Base-by-base conservation (phyloP, 768 basidiomycete genomes). In the Mrakia blollopis region DNA sequence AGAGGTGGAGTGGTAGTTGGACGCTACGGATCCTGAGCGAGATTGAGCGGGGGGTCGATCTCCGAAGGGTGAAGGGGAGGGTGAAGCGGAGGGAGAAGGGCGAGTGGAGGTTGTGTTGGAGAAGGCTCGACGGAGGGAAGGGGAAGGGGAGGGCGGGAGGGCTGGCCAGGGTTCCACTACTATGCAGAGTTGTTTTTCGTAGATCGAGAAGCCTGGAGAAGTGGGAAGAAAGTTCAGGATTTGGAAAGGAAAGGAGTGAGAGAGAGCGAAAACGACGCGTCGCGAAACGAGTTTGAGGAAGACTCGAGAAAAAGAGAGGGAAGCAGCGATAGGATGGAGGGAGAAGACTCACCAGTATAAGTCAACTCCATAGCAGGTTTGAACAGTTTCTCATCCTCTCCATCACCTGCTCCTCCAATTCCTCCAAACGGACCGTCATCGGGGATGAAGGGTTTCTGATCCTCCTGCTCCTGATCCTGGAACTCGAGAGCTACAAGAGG, bases 81-180 rank as follows among this genome's bases (percentile, higher is more conserved):
- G 35, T 30, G 37, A 68, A 25, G 37, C 35, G 39, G 37, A 23
- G 3, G 35, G 32, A 23, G 23, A 39, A 41, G 23, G n/a, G 25
- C 1, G 41, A 28, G 72, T 14, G 72, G 60, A 25, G 41, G 61
- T 39, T 39, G 61, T 2, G 61, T 62, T 18, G 73, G 61, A 14
- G 60, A 32, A 54, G 57, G 30, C 35, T 47, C 54, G 32, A 41
- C 54, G 54, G 72, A 75, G 44, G 79, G 76, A 75, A 35, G 77
- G 78, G 68, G 41, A 50, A 11, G 65, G 52, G 16, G 79, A 79
- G 71, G 80, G 77, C 11, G 79, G 77, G 21, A 72, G 75, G 8
- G 63, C 35, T 5, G 63, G 72, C 47, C 37, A 77, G 25, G 76
- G 76, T 32, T 77, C 76, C 47, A 77, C 28, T 62, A 77, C 65